Conservation (phyloP, 2,329 filamentous ascomycete species). For the Ceratocystis cubensis region DNA sequence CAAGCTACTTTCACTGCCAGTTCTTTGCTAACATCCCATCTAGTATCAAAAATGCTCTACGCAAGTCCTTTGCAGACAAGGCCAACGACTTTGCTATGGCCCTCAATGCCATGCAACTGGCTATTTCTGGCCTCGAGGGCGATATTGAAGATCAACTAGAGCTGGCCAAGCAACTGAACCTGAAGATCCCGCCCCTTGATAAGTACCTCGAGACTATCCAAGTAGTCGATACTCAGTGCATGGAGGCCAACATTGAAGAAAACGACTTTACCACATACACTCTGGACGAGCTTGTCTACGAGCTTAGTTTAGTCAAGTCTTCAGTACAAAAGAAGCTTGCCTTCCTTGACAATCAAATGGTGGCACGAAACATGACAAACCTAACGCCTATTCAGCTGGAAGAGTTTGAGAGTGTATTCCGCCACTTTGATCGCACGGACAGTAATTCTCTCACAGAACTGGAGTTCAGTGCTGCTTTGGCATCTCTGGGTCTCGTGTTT, state of each 20-base stretch:
- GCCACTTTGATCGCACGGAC: slow-evolving; percentile 90
- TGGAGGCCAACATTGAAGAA: slow-evolving; percentile 95
- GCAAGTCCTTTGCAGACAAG: slow-evolving; percentile 90
- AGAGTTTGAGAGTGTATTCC: slow-evolving; percentile 96
- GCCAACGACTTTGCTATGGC: slow-evolving; percentile 96
- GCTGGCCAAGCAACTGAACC: slow-evolving; percentile 73
- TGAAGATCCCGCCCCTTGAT: slow-evolving; percentile 79
- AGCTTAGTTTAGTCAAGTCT: slow-evolving; percentile 78
- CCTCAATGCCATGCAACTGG: slow-evolving; percentile 84
- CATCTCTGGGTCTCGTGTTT: slow-evolving; percentile 89
- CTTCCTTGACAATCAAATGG: slow-evolving; percentile 97
- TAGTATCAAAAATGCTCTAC: slow-evolving; percentile 87
- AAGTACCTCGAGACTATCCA: slow-evolving; percentile 81
- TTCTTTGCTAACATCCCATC: not conserved
- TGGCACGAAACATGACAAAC: slow-evolving; percentile 97
- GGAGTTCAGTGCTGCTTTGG: slow-evolving; percentile 89
- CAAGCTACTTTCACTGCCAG: not conserved
- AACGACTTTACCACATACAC: slow-evolving; percentile 99
- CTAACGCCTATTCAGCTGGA: slow-evolving; percentile 95
- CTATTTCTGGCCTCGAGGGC: slow-evolving; percentile 92
- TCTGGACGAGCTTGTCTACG: slow-evolving; percentile 90
- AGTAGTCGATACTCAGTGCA: slow-evolving; percentile 73
- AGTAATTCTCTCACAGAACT: slow-evolving; percentile 84
- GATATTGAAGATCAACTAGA: slow-evolving; percentile 89
- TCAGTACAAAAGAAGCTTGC: slow-evolving; percentile 92